Base-by-base conservation (phyloP, 2,329 filamentous ascomycete genomes). In the Exophiala sp. region DNA sequence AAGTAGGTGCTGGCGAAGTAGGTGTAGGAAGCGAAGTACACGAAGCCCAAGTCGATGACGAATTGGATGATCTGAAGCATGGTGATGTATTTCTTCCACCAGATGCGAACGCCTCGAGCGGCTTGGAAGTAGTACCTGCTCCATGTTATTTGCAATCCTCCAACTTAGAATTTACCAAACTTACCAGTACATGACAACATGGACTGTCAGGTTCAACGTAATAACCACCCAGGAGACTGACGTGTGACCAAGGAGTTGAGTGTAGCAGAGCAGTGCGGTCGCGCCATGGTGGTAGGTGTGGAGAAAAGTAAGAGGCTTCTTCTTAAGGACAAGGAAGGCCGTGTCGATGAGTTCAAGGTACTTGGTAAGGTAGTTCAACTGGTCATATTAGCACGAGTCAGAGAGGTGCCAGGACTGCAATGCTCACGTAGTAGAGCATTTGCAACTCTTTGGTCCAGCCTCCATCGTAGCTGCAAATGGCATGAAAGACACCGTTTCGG, bases 91-190 rank as follows among this genome's bases (percentile, higher is more conserved):
- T 96, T 90, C 87, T 97, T 97, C 92, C 92, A 97, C 91, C 91
- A 96, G 76, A 96, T 94, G 68, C 86, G 87, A 73, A 97, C 84
- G 65, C 94, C 94, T 65, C 92, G 91, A 51, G 92, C 91, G 69
- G 89, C 92, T 82, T 97, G 92, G 86, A 97, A 97, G 84, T 97
- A 97, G 85, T 97, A 97, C 91, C 91, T 96, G 86, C 96, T 96
- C 91, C n/a, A 12, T 16, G 39, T 50, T 20, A 50, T 10, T 24
- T 6, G 10, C 34, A 18, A 6, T 24, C 12, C 32, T 18, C 34
- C 32, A 14, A 5, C 24, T 18, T 10, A 2, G n/a, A 2, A 5
- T n/a, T n/a, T 24, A 3, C 11, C 24, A 12, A 14, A 34, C 60
- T 51, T 96, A 96, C 92, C 91, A 97, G 86, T 97, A 97, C 92